Conservation (phyloP, 2,329 filamentous ascomycete genomes). For the Tympanopsis confertula region DNA sequence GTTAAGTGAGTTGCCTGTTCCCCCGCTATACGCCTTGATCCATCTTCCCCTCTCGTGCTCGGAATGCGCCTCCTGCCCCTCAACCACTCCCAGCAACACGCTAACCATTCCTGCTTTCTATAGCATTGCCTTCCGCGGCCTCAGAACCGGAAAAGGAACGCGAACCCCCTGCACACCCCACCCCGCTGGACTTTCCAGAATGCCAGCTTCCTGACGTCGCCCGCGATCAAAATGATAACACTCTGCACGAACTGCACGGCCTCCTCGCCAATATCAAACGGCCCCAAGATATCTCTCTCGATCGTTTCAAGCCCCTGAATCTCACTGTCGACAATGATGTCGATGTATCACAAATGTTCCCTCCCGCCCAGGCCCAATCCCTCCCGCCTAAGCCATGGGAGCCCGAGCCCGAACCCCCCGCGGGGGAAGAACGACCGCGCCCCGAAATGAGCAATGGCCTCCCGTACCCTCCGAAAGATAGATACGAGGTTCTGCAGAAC, state of each 20-base stretch:
- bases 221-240: neutral
- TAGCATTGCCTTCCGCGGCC: neutral
- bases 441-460: neutral
- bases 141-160: neutral
- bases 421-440: neutral
- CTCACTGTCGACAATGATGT: neutral
- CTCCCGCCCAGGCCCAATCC: neutral
- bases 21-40: too few relatives aligned
- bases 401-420: neutral
- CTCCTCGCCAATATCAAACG: neutral
- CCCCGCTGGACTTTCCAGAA: neutral
- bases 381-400: neutral
- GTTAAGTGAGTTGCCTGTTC: too few relatives aligned
- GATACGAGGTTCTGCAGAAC: conserved; percentile 31
- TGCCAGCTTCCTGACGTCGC: neutral
- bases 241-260: neutral
- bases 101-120: too few relatives aligned
- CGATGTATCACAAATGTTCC: neutral
- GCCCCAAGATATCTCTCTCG: neutral
- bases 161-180: neutral
- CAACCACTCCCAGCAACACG: too few relatives aligned
- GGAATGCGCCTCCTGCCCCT: too few relatives aligned
- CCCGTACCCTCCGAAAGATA: conserved; percentile 14
- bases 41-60: too few relatives aligned
- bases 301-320: neutral